Percentiles rank a stretch among this genome's conserved stretches.
Evolutionary conservation across 2,329 filamentous ascomycete species (phyloP).

Genomic region (Aspergillus sp.): DNA sequence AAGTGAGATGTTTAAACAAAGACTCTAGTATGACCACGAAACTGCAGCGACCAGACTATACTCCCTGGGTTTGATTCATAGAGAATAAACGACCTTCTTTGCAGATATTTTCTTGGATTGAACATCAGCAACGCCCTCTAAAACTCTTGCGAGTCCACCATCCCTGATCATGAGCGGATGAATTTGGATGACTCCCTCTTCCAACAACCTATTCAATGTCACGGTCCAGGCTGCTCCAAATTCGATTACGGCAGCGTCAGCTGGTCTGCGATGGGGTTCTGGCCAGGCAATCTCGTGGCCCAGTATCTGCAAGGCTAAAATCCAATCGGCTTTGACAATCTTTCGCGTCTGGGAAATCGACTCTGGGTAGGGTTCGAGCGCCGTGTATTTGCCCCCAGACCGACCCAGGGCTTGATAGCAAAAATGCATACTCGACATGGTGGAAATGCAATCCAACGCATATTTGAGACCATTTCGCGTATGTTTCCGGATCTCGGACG

Average conservation of each 20-base stretch:
- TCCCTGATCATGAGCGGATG: not conserved
- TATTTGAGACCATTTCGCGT: slow-evolving; percentile 8
- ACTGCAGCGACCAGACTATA: too few relatives aligned
- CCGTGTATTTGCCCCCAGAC: slow-evolving; percentile 14
- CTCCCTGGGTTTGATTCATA: not conserved
- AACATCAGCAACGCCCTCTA: not conserved
- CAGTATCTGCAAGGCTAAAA: slow-evolving; percentile 10
- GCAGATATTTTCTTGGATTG: not conserved
- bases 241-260: not conserved
- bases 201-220: not conserved
- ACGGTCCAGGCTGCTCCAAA: not conserved
- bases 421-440: slow-evolving; percentile 7
- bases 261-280: not conserved
- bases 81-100: slow-evolving; percentile 1
- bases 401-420: slow-evolving; percentile 17
- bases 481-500: slow-evolving; percentile 13
- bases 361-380: slow-evolving; percentile 9
- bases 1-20: too few relatives aligned
- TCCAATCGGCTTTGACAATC: slow-evolving; percentile 10
- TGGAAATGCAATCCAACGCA: slow-evolving; percentile 9
- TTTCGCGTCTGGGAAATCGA: not conserved
- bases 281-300: slow-evolving; percentile 9
- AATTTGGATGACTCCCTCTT: not conserved
- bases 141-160: not conserved
- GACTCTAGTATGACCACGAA: too few relatives aligned